Evolutionary conservation across 176 grass and related monocot species (phyloP), one percentile per base, ranked within the genome.

Genomic region (Bromus sterilis): DNA sequence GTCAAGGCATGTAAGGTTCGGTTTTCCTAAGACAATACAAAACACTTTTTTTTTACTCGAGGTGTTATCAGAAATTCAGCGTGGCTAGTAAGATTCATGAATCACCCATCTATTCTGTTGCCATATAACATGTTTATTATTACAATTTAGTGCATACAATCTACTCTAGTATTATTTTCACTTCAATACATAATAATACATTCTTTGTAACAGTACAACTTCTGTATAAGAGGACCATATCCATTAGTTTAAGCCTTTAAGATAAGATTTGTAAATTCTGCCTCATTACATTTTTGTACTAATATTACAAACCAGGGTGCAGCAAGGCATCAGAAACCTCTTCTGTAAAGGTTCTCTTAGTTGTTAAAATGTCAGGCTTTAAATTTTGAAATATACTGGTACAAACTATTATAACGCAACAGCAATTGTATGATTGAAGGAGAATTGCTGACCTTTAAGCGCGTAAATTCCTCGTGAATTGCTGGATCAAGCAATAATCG

Each of bases 381-480:
- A 9, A 36, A 28, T 23, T 41, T 67, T 46, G 14, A 16, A 84
- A 68, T 12, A 89, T 61, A 58, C 3, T 71, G 30, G 60, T 58
- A 40, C 20, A 64, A 58, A n/a, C 87, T 15, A 56, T 76, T 68
- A 71, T 23, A 23, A 44, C n/a, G 75, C 37, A 68, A 83, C 2
- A 36, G 65, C 9, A 77, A 60, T 49, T 16, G n/a, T 41, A 29
- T 59, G 13, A 48, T 37, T 44, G n/a, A 66, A 44, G 24, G n/a
- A 31, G 42, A 37, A 62, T 13, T 16, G 33, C 66, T 65, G 9
- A 99, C 97, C 93, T 99, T 99, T 65, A 99, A 84, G 11, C 89
- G 93, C 24, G 91, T 96, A 83, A 99, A 99, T 66, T 99, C 93
- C 86, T 96, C 97, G 69, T 99, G 97, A 76, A 99, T 99, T 68